A percentile compares a stretch with the other conserved stretches of the same genome.
phyloP scores from a whole-genome alignment of 176 grass and related monocot species.

The Avena atlantica region DNA sequence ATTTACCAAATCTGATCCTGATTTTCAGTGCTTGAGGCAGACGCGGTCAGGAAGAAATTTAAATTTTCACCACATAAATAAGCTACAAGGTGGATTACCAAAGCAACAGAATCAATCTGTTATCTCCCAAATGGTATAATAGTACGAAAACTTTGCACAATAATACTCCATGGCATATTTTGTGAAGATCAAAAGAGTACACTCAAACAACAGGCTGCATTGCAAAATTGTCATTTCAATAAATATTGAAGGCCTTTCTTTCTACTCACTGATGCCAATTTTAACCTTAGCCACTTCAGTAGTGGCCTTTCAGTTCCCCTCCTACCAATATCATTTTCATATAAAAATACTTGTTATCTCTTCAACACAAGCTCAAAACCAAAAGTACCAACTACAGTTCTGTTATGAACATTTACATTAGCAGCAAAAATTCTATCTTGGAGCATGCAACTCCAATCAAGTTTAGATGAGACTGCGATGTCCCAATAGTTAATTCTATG shows the following conservation, averaged over 20 bases:
- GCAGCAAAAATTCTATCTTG: slow-evolving; percentile 25
- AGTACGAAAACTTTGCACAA: neutral
- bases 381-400: neutral
- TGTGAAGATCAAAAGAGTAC: neutral
- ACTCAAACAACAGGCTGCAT: neutral
- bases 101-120: neutral
- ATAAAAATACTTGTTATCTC: slow-evolving; percentile 6
- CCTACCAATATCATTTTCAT: neutral
- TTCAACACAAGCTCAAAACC: slow-evolving; percentile 10
- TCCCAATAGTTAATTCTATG: neutral
- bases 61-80: neutral
- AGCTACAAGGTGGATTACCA: neutral
- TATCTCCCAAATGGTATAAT: slow-evolving; percentile 6
- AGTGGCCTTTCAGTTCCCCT: neutral
- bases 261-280: neutral
- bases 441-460: slow-evolving; percentile 22
- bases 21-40: neutral
- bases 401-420: slow-evolving; percentile 25
- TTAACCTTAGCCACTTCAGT: neutral
- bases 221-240: neutral
- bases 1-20: neutral
- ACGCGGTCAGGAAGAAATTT: neutral
- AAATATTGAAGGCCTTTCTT: slow-evolving; percentile 1
- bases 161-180: neutral
- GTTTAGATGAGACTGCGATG: neutral